A percentile compares a stretch with the other conserved stretches of the same genome.
These are phyloP conservation scores for Bacterosira constricta DNA, from an alignment of 108 stramenopile genomes.

Conservation along the genomic window DNA sequence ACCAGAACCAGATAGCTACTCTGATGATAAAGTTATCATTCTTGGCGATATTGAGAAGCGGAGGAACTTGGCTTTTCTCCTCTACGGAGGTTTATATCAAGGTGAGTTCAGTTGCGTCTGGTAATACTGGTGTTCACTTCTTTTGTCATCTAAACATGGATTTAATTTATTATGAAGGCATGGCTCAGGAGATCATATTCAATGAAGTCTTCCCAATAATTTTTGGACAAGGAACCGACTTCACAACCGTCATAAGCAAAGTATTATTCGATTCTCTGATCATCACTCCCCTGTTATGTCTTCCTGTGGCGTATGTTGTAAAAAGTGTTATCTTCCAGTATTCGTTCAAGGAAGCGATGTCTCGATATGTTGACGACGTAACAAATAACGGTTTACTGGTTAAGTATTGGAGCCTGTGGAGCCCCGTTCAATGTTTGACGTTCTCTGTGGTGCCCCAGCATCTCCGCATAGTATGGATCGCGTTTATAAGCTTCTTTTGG, in stretches of 20 bases:
- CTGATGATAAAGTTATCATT: background rate
- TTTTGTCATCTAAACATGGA: no score
- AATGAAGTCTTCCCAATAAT: constrained; percentile 56
- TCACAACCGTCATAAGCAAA: constrained; percentile 44
- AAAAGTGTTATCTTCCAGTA: constrained; percentile 55
- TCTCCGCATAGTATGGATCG: constrained; percentile 56
- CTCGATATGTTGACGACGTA: constrained; percentile 44
- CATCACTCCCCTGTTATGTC: constrained; percentile 46
- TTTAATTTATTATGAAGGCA: constrained; percentile 80
- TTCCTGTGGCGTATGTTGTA: constrained; percentile 67
- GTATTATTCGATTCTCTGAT: constrained; percentile 57
- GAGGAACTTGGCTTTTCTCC: constrained; percentile 54
- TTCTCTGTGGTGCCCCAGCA: constrained; percentile 62
- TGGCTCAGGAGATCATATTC: constrained; percentile 62
- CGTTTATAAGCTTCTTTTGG: constrained; percentile 71
- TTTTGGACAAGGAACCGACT: constrained; percentile 53
- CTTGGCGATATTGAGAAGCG: background rate
- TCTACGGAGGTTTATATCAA: constrained; percentile 64
- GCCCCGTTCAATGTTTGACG: constrained; percentile 56
- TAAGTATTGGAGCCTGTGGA: constrained; percentile 64
- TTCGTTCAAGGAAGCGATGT: constrained; percentile 32
- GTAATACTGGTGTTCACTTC: no score
- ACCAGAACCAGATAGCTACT: background rate
- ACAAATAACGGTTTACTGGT: constrained; percentile 52
- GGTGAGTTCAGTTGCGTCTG: no score